Conservation (phyloP, 2,329 filamentous ascomycete species). For the Fusarium subtropicale region DNA sequence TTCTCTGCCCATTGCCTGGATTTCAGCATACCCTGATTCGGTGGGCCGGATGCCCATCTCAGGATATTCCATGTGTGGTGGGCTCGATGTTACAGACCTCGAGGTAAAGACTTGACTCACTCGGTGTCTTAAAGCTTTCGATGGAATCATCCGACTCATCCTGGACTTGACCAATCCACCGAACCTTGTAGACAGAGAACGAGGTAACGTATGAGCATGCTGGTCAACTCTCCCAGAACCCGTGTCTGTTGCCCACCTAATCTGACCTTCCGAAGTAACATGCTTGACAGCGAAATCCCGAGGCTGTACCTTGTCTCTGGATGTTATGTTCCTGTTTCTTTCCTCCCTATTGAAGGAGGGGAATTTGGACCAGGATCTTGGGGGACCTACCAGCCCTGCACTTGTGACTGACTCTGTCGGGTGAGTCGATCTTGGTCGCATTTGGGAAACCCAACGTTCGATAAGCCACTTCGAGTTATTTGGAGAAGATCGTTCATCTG, state of each 20-base stretch:
- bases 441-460: slow-evolving; percentile 38
- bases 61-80: slow-evolving; percentile 39
- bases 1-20: slow-evolving; percentile 37
- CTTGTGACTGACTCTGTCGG: background rate
- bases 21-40: slow-evolving; percentile 38
- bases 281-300: slow-evolving; percentile 49
- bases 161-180: slow-evolving; percentile 46
- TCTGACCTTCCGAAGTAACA: slow-evolving; percentile 33
- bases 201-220: slow-evolving; percentile 20
- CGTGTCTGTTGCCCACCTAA: slow-evolving; percentile 47
- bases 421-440: slow-evolving; percentile 19
- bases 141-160: slow-evolving; percentile 20
- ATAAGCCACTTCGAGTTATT: slow-evolving; percentile 34
- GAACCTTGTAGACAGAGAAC: slow-evolving; percentile 49
- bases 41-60: slow-evolving; percentile 43
- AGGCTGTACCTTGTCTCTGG: slow-evolving; percentile 43
- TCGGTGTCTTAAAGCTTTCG: slow-evolving; percentile 5
- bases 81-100: background rate
- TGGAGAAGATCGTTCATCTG: slow-evolving; percentile 23
- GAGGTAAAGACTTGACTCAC: background rate
- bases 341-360: slow-evolving; percentile 49
- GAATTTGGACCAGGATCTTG: slow-evolving; percentile 52
- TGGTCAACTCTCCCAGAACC: background rate
- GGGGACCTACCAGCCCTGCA: slow-evolving; percentile 33
- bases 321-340: slow-evolving; percentile 43